phyloP scores from a whole-genome alignment of 257 asterid species.

The Lantana camara region DNA sequence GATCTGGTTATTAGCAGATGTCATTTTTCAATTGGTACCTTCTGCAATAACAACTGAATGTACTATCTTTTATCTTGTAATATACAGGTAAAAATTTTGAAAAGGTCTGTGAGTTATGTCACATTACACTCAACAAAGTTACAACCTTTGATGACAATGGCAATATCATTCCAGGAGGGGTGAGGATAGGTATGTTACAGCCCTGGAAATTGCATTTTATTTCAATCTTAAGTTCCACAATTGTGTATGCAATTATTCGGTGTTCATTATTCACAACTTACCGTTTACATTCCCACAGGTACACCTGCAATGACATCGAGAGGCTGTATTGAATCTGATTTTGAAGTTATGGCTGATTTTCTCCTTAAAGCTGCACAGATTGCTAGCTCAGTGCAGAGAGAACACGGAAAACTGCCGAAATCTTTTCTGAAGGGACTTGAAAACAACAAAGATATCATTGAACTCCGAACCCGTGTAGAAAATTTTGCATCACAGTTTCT shows the following conservation, averaged over 20 bases:
- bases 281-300: constrained; percentile 44
- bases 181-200: constrained; percentile 70
- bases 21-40: too few species aligned
- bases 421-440: constrained; percentile 71
- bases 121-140: constrained; percentile 83
- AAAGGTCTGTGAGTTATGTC: constrained; percentile 85
- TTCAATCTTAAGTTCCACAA: constrained; percentile 6
- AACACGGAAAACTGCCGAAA: constrained; percentile 70
- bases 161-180: constrained; percentile 84
- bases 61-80: constrained; percentile 13
- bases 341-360: constrained; percentile 78
- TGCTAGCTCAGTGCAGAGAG: constrained; percentile 70
- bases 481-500: constrained; percentile 83
- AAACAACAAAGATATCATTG: constrained; percentile 73
- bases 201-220: neutral
- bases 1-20: too few species aligned
- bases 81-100: constrained; percentile 74
- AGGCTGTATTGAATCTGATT: constrained; percentile 88
- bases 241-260: neutral
- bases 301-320: constrained; percentile 99
- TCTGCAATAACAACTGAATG: neutral
- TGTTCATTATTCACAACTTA: constrained; percentile 6
- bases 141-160: constrained; percentile 83
- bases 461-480: constrained; percentile 77
- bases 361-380: constrained; percentile 82